Percentiles rank a stretch among this genome's conserved stretches.
phyloP scores from a whole-genome alignment of 106 monocot genomes.

The Dendrobium huoshanense region DNA sequence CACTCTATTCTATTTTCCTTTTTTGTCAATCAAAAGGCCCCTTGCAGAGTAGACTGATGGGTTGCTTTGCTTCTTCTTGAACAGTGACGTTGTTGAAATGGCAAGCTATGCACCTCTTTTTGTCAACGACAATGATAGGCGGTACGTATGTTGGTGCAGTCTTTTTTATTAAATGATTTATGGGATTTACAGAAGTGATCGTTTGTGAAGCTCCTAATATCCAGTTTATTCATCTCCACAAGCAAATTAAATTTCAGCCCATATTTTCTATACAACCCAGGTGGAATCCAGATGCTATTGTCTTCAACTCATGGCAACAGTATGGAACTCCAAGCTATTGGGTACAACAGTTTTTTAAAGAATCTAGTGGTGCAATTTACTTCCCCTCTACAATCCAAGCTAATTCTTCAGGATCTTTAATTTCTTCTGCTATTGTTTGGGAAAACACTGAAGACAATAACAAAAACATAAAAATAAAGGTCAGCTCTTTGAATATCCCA shows the following conservation, averaged over 20 bases:
- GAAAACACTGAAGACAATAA: conserved; percentile 28
- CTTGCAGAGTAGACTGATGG: background rate
- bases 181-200: background rate
- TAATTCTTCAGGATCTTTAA: conserved; percentile 35
- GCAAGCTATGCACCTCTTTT: conserved; percentile 98
- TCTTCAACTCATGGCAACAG: conserved; percentile 81
- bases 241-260: background rate
- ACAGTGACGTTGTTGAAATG: conserved; percentile 87
- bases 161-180: background rate
- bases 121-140: conserved; percentile 83
- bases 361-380: conserved; percentile 74
- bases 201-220: background rate
- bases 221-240: background rate
- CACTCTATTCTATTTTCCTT: no score
- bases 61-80: conserved; percentile 14
- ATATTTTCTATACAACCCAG: conserved; percentile 21
- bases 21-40: no score
- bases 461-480: conserved; percentile 76
- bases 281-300: conserved; percentile 94
- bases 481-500: conserved; percentile 5
- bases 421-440: conserved; percentile 77
- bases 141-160: conserved; percentile 21
- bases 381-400: conserved; percentile 40
- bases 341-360: conserved; percentile 84
- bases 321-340: conserved; percentile 98